Evolutionary conservation across 441 rosid species (phyloP), one percentile per base, ranked within the genome.

Genomic region (Metrosideros polymorpha): DNA sequence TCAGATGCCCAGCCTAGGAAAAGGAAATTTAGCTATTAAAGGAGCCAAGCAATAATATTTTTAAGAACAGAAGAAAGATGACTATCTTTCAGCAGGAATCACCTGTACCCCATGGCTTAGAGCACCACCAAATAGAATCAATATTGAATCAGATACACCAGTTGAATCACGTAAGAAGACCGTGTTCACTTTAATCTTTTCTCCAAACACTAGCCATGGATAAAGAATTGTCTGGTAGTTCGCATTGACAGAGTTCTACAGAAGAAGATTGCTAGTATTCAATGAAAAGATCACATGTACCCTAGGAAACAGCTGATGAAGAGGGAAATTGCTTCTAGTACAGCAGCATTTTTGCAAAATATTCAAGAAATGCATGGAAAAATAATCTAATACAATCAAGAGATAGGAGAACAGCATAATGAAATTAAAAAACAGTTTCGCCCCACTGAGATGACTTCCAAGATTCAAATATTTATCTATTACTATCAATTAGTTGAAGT

Each of bases 131-230:
- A 96, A 95, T 88, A 98, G 96, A 84, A 96, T 91, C 90, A 98
- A 87, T 88, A 96, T 92, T 17, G 99, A 98, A 92, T 98, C 99
- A 66, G 99, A 96, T 88, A 98, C 94, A 66, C 99, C 99, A 75
- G 99, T 98, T 32, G 99, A 98, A 90, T 98, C 99, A 24, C 99
- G 96, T 83, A 98, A 89, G 92, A 98, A 95, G 86, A 96, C 98
- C 1, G 99, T 90, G 90, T 95, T 96, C 87, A 98, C 98, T 90
- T 95, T 98, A 52, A 98, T 94, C 93, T 98, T 98, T 88, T 96
- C 99, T 82, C 99, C 99, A 93, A 98, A 98, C 88, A 98, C 98
- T 87, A 98, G 92, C 99, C 99, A 96, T 50, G 99, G 99, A 88
- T 94, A 95, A 30, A 99, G 98, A 87, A 98, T 96, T 13, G 98